Percentiles rank a stretch among this genome's conserved stretches.
These are phyloP conservation scores for Arthroderma sp. DNA, from an alignment of 2,329 filamentous ascomycete species.

Conservation along the genomic window DNA sequence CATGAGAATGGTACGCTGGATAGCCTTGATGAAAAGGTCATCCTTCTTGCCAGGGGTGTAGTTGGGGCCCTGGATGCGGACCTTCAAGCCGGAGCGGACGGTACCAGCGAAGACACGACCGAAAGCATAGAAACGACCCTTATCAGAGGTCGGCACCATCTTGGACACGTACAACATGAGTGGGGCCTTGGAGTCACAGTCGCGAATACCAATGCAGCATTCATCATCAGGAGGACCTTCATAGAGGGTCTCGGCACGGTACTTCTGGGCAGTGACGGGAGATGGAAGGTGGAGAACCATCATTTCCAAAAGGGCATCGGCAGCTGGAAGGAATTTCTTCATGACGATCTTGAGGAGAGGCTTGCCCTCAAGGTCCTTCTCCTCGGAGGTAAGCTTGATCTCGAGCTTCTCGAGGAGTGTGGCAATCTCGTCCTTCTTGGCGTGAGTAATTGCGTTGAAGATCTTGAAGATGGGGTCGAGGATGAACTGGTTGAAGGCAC, in stretches of 20 bases:
- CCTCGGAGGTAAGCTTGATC: constrained; percentile 76
- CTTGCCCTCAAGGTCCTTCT: constrained; percentile 94
- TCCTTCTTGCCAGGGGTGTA: constrained; percentile 98
- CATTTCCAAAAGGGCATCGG: constrained; percentile 98
- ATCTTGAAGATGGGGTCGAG: constrained; percentile 99
- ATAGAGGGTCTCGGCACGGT: constrained; percentile 97
- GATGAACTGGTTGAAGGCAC: constrained; percentile 99
- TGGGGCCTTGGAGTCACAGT: constrained; percentile 94
- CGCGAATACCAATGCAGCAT: constrained; percentile 88
- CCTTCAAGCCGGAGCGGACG: constrained; percentile 93
- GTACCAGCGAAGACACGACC: constrained; percentile 99
- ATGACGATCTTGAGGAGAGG: constrained; percentile 94
- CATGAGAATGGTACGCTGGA: constrained; percentile 99
- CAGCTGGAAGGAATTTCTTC: constrained; percentile 96
- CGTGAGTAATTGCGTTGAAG: constrained; percentile 93
- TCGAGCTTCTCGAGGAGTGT: constrained; percentile 82
- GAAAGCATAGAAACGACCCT: constrained; percentile 99
- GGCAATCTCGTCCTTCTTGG: constrained; percentile 85
- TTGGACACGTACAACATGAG: constrained; percentile 99
- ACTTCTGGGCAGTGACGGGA: constrained; percentile 86
- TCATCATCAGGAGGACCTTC: constrained; percentile 92
- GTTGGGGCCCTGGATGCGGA: constrained; percentile 99
- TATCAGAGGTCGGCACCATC: constrained; percentile 99
- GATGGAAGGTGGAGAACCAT: constrained; percentile 99
- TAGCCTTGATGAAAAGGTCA: constrained; percentile 97